Evolutionary conservation across 2,329 filamentous ascomycete species (phyloP).

Genomic region (Xylogone sp.): DNA sequence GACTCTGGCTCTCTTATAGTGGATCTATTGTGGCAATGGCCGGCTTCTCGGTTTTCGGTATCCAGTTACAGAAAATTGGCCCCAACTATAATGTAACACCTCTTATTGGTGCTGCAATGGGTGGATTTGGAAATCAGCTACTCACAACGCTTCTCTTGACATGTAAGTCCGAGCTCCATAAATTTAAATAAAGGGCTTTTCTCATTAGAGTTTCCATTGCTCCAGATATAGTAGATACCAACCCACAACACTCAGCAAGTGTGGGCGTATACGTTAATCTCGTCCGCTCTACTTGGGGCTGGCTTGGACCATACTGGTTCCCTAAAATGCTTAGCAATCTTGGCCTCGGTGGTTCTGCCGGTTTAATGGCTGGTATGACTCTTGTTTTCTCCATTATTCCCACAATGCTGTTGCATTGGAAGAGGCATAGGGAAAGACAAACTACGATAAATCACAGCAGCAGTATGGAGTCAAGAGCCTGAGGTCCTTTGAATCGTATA

Average conservation of each 20-base stretch:
- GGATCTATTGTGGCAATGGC: constrained; percentile 47
- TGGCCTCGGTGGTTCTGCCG: too few species aligned
- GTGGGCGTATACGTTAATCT: constrained; percentile 59
- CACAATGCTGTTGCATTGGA: too few species aligned
- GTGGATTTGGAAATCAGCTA: constrained; percentile 54
- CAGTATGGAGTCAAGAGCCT: too few species aligned
- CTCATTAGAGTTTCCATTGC: too few species aligned
- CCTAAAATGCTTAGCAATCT: too few species aligned
- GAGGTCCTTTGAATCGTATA: too few species aligned
- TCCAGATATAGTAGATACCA: constrained; percentile 57
- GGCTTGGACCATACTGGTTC: constrained; percentile 22
- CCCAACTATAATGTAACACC: constrained; percentile 52
- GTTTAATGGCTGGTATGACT: too few species aligned
- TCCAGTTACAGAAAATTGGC: constrained; percentile 43
- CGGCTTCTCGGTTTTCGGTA: constrained; percentile 51
- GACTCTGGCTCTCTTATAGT: constrained; percentile 53
- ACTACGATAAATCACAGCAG: too few species aligned
- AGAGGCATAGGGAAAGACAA: too few species aligned
- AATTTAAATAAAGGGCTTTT: too few species aligned
- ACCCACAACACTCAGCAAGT: constrained; percentile 46
- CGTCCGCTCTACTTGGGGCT: constrained; percentile 50
- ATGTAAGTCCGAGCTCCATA: too few species aligned
- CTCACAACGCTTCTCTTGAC: constrained; percentile 59
- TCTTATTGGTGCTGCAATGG: constrained; percentile 47
- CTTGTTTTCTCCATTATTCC: too few species aligned